Base-by-base conservation (phyloP, 495 filamentous ascomycete species). In the Cairneyella variabilis region DNA sequence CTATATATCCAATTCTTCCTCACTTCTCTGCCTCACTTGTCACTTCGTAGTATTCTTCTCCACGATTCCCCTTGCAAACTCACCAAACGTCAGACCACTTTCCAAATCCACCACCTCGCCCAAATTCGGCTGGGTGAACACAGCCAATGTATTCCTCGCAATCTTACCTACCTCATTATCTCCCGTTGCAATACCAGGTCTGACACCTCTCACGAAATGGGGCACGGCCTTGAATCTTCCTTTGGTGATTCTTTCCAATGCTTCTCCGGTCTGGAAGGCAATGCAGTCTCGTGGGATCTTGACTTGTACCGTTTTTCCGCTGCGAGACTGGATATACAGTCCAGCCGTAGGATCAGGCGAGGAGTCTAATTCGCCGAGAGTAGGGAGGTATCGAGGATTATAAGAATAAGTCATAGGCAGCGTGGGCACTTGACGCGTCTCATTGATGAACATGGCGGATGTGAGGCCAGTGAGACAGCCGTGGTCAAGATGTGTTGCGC, bases 81-180 rank as follows among this genome's bases (percentile, higher is more conserved):
- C 82, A 25, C 86, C 93, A 77, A 97, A 97, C 37, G 74, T 84
- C 43, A 83, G 77, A 21, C 86, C 83, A 56, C 76, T 72, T 63
- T 84, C 77, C 45, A 74, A 71, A 66, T 90, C 88, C 14, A 98
- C 89, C 72, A 85, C 81, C 60, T 96, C 93, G 47, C 80, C 85
- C 41, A 98, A 67, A 73, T 96, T 95, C 36, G 93, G 93, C 76
- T 98, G 93, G 41, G 93, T 98, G 67, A 98, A 98, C 25, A 98
- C 90, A 4, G 93, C 93, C 51, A 98, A 71, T 44, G 93, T 98
- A 73, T 97, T 97, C 56, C 93, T 76, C 38, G 91, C 91, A 54
- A 95, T 78, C 39, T 72, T 69, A 12, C 46, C 41, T 12, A 51
- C 59, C 21, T 43, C 41, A 53, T 58, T 47, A 46, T 64, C 64